A percentile compares a stretch with the other conserved stretches of the same genome.
Evolutionary conservation across 768 basidiomycete genomes (phyloP).

Genomic region (Suillus americanus): DNA sequence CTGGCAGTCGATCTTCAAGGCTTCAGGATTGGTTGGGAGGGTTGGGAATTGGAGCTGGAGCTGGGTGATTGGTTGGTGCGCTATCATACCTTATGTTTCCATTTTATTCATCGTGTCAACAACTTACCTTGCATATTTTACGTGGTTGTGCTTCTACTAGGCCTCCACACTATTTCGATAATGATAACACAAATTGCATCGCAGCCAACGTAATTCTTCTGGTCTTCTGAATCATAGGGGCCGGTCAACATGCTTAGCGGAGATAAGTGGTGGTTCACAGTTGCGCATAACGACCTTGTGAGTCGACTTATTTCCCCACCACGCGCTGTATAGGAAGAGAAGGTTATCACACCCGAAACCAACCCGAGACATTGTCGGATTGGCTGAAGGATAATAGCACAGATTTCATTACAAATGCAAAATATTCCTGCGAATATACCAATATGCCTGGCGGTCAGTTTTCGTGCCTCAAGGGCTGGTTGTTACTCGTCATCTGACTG

Average conservation of each 20-base stretch:
- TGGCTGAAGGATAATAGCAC: too few relatives aligned
- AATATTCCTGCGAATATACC: not conserved
- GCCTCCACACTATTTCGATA: not conserved
- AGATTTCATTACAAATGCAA: not conserved
- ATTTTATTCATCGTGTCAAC: conserved; percentile 1
- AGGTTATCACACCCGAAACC: not conserved
- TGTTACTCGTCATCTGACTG: not conserved
- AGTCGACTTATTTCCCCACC: too few relatives aligned
- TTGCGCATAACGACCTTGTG: not conserved
- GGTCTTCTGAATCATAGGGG: not conserved
- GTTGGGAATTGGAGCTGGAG: not conserved
- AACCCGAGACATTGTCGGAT: not conserved
- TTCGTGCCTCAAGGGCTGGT: not conserved
- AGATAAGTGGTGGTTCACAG: not conserved
- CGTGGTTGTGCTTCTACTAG: not conserved
- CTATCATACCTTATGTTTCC: not conserved
- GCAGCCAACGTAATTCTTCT: not conserved
- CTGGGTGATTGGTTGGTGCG: not conserved
- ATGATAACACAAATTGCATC: not conserved
- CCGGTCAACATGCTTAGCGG: not conserved
- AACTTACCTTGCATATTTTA: not conserved
- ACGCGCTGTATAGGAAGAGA: not conserved
- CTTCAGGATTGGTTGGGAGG: not conserved
- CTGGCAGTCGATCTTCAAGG: not conserved
- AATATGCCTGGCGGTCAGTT: too few relatives aligned